Evolutionary conservation across 495 filamentous ascomycete genomes (phyloP), one percentile per base, ranked within the genome.

Genomic region (Pyrenula aspistea): DNA sequence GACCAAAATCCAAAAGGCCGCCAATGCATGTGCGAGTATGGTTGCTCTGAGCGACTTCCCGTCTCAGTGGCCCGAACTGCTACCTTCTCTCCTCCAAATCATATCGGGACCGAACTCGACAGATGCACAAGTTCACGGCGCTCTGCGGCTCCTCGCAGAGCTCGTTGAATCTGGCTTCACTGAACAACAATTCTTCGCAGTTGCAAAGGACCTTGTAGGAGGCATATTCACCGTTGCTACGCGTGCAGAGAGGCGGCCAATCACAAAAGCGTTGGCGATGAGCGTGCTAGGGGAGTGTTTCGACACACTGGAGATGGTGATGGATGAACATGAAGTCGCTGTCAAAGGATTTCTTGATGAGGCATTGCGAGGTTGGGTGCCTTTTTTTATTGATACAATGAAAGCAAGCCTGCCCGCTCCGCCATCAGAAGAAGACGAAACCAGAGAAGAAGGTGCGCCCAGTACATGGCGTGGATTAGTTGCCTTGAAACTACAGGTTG

Each of bases 31-130:
- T n/a, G 89, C 96, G 55, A 90, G 88, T 76, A 96, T 96, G 73
- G 95, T 98, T 60, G 93, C 94, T 54, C 86, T 83, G 57, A 81
- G 83, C 63, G 93, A 98, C 72, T 98, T 92, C 66, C 93, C 93
- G 20, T 88, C 95, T 51, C 80, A 90, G 66, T 98, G 93, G 93
- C 88, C 89, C 1, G 81, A 81, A 54, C 79, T 98, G 10, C 81
- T 98, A 12, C 88, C 86, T 10, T 81, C 82, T 23, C 74, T 97
- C 25, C 78, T 98, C 54, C 82, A 83, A 23, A 75, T 89, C 25
- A 88, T 97, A 65, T 74, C 73, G 47, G 67, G 75, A 50, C 74
- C 81, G 49, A 77, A 74, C 55, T 87, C 87, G 22, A 82, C 74
- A 56, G 85, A 91, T 55, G 72, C 72, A 15, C 91, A 94, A 62